Evolutionary conservation across 306 rosid genomes (phyloP).

Genomic region (Corylus americana): DNA sequence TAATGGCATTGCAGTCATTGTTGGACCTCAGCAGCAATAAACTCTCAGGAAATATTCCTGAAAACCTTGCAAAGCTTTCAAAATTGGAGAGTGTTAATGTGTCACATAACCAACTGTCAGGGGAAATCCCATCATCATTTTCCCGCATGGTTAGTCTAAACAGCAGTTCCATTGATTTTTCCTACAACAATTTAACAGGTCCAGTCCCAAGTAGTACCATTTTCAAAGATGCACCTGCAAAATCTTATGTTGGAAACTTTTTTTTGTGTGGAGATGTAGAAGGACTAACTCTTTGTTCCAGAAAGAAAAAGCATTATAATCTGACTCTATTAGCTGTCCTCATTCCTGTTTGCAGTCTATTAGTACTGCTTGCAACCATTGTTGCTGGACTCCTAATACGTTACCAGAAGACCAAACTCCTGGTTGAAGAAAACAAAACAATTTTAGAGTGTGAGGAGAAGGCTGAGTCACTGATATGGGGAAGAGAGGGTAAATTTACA

Average conservation of each 20-base stretch:
- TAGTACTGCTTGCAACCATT: constrained; percentile 28
- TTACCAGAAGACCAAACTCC: not conserved
- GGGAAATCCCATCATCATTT: constrained; percentile 48
- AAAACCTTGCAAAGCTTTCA: too few relatives aligned
- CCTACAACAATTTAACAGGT: constrained; percentile 61
- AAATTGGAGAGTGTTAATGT: constrained; percentile 31
- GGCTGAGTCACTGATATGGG: constrained; percentile 30
- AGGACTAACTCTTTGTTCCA: constrained; percentile 39
- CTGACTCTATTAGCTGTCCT: constrained; percentile 46
- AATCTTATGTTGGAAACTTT: constrained; percentile 51
- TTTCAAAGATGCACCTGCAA: constrained; percentile 35
- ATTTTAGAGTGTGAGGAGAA: constrained; percentile 3
- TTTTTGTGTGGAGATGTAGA: constrained; percentile 51
- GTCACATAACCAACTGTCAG: constrained; percentile 59
- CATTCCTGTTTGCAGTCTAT: constrained; percentile 39
- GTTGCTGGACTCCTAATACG: constrained; percentile 19
- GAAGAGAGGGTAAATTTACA: constrained; percentile 40
- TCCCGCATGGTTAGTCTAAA: constrained; percentile 39
- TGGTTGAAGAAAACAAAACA: constrained; percentile 35
- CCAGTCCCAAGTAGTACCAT: constrained; percentile 40
- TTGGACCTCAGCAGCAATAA: constrained; percentile 41
- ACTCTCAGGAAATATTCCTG: too few relatives aligned
- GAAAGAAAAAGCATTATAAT: constrained; percentile 27
- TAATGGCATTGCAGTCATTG: constrained; percentile 16
- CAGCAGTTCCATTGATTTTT: constrained; percentile 47